A percentile compares a stretch with the other conserved stretches of the same genome.
Conservation (phyloP, 371 early-diverging fungal genomes). For the Apophysomyces sp. region DNA sequence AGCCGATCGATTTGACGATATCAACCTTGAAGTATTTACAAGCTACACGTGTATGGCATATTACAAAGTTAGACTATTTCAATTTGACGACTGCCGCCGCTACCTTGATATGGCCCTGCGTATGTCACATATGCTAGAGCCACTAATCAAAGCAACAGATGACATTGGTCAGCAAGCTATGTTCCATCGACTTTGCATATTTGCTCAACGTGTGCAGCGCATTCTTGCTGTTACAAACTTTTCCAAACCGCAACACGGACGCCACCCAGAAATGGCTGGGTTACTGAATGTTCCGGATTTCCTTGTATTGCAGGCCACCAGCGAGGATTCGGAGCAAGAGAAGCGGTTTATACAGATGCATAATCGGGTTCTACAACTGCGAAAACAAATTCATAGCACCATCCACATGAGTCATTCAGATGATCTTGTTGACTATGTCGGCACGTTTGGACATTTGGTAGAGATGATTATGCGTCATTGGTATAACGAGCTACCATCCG, state of each 20-base stretch:
- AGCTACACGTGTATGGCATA: conserved; percentile 21
- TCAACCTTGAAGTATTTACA: conserved; percentile 22
- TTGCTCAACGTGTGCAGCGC: not conserved
- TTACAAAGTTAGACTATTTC: conserved; percentile 18
- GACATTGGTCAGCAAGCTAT: not conserved
- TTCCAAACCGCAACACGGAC: not conserved
- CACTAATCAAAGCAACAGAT: not conserved
- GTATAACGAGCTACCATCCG: conserved; percentile 25
- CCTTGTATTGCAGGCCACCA: not conserved
- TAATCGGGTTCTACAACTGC: conserved; percentile 2
- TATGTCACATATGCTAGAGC: conserved; percentile 17
- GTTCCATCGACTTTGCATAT: not conserved
- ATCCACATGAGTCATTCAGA: conserved; percentile 8
- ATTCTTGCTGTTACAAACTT: not conserved
- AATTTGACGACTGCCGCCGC: conserved; percentile 5
- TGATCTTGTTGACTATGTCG: conserved; percentile 18
- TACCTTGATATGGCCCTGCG: conserved; percentile 29
- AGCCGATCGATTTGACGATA: conserved; percentile 36
- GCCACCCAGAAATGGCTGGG: not conserved
- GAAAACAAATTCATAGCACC: conserved; percentile 10
- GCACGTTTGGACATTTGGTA: conserved; percentile 28
- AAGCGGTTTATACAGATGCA: conserved; percentile 12
- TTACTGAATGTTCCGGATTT: not conserved
- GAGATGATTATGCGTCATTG: conserved; percentile 39
- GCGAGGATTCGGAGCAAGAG: conserved; percentile 21